Conservation (phyloP, 1,284 basidiomycete genomes). For the Megacollybia platyphylla region DNA sequence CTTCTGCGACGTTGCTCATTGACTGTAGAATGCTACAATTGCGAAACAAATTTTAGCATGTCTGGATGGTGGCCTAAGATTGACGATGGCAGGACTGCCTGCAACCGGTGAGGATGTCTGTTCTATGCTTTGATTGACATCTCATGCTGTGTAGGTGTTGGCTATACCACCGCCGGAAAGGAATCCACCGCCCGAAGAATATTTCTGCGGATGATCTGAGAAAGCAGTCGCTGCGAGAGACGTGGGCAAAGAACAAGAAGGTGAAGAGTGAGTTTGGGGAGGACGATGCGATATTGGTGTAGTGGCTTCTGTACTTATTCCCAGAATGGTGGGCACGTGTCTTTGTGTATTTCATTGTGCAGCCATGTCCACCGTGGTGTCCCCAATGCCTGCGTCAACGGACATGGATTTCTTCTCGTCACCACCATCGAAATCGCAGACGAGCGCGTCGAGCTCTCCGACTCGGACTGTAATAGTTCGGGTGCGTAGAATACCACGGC, state of each 20-base stretch:
- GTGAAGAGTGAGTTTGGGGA: no score
- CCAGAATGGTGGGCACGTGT: no score
- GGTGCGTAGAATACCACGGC: no score
- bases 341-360: no score
- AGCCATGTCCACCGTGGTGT: no score
- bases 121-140: not conserved
- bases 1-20: not conserved
- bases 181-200: not conserved
- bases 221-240: not conserved
- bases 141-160: not conserved
- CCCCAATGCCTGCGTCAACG: no score
- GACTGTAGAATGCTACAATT: not conserved
- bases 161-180: not conserved
- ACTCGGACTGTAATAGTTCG: no score
- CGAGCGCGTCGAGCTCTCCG: no score
- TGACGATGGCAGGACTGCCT: not conserved
- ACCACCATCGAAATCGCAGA: no score
- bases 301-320: no score
- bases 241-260: not conserved
- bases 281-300: no score
- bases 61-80: not conserved
- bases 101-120: not conserved
- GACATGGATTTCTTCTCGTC: no score
- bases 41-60: not conserved
- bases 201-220: not conserved